Conservation (phyloP, 768 basidiomycete genomes). For the Suillus cothurnatus region DNA sequence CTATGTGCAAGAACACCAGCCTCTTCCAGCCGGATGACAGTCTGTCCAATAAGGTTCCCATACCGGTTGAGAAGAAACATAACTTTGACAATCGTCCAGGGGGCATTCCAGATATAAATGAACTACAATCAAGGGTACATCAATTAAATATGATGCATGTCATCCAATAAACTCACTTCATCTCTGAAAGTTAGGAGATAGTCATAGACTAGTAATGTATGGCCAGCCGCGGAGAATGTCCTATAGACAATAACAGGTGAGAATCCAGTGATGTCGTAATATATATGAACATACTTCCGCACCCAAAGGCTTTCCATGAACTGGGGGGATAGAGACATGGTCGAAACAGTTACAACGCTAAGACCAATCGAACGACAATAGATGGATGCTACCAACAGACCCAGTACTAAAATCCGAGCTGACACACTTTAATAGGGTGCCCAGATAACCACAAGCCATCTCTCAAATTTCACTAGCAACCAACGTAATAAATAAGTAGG, state of each 20-base stretch:
- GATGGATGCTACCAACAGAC: neutral
- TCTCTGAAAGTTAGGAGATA: constrained; percentile 17
- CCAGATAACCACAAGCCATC: neutral
- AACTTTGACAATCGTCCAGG: constrained; percentile 14
- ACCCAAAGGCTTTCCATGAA: constrained; percentile 9
- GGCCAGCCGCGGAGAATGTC: constrained; percentile 12
- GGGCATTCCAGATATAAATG: constrained; percentile 19
- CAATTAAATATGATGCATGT: no score
- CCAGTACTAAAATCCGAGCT: neutral
- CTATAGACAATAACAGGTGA: constrained; percentile 8
- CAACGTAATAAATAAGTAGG: neutral
- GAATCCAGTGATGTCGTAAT: neutral
- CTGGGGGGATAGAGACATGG: constrained; percentile 4
- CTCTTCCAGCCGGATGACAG: constrained; percentile 10
- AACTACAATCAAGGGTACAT: constrained; percentile 9
- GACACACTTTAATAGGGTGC: neutral
- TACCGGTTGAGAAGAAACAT: constrained; percentile 21
- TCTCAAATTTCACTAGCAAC: neutral
- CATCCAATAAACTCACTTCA: constrained; percentile 14
- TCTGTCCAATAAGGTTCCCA: constrained; percentile 18
- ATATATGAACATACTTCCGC: constrained; percentile 7
- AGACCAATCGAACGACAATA: neutral
- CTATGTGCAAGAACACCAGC: constrained; percentile 8
- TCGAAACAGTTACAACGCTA: neutral
- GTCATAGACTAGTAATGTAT: constrained; percentile 19